Conservation (phyloP, 2,329 filamentous ascomycete genomes). For the Cercospora sp. region DNA sequence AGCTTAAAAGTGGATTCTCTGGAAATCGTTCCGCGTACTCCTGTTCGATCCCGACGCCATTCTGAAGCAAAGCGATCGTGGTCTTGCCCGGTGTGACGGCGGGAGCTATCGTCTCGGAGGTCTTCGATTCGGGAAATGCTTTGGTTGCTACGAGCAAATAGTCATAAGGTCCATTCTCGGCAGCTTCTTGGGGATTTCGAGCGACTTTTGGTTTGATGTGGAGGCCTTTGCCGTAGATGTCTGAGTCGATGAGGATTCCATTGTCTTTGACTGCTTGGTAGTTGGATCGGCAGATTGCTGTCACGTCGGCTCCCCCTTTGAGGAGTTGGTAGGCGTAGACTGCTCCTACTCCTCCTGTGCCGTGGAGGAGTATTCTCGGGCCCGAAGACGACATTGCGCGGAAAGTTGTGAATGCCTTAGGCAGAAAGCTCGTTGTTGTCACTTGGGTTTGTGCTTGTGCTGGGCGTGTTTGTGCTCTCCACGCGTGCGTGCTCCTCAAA, state of each 20-base stretch:
- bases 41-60: constrained; percentile 62
- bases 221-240: constrained; percentile 40
- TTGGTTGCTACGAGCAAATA: constrained; percentile 53
- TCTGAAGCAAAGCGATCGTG: constrained; percentile 61
- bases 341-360: constrained; percentile 46
- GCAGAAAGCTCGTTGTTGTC: background rate
- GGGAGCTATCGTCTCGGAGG: constrained; percentile 41
- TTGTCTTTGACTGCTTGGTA: constrained; percentile 44
- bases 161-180: constrained; percentile 42
- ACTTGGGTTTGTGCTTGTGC: too few relatives aligned
- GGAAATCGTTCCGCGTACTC: constrained; percentile 55
- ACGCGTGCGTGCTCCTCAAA: background rate
- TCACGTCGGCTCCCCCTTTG: constrained; percentile 42
- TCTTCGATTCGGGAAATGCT: constrained; percentile 44
- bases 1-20: constrained; percentile 54
- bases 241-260: constrained; percentile 46
- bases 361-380: constrained; percentile 44
- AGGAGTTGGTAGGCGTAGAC: constrained; percentile 47
- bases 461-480: background rate
- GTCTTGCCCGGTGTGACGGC: constrained; percentile 47
- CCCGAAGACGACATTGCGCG: background rate
- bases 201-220: constrained; percentile 41
- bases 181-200: constrained; percentile 40
- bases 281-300: constrained; percentile 49
- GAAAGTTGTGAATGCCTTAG: background rate